Conservation (phyloP, 768 basidiomycete genomes). For the Lyophyllum decastes region DNA sequence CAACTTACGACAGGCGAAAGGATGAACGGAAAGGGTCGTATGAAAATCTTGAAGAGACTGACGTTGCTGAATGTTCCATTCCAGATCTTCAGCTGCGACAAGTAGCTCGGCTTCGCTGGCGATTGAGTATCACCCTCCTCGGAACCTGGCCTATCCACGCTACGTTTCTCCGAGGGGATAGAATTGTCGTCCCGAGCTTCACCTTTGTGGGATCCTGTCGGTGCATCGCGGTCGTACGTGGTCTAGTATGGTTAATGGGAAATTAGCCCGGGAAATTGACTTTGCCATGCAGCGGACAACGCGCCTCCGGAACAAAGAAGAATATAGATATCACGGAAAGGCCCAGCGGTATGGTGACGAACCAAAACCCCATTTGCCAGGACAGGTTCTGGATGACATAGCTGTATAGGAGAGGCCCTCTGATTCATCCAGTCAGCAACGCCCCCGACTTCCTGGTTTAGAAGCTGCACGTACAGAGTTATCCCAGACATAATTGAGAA, state of each 20-base stretch:
- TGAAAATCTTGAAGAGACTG: constrained; percentile 35
- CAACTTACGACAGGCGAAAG: constrained; percentile 40
- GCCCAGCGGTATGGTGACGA: constrained; percentile 44
- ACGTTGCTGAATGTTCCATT: constrained; percentile 36
- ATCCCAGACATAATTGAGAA: constrained; percentile 46
- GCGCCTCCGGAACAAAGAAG: constrained; percentile 45
- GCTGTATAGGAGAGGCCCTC: constrained; percentile 45
- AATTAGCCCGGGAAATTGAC: not conserved
- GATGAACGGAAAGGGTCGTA: constrained; percentile 44
- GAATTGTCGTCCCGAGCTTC: constrained; percentile 11
- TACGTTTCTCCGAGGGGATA: constrained; percentile 12
- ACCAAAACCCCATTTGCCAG: constrained; percentile 50
- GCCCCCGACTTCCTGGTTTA: not conserved
- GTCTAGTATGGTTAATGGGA: constrained; percentile 25
- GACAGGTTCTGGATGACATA: constrained; percentile 45
- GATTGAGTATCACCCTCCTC: constrained; percentile 8
- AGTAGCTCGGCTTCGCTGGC: constrained; percentile 24
- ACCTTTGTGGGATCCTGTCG: constrained; percentile 20
- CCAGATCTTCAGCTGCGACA: constrained; percentile 36
- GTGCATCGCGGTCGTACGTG: constrained; percentile 26
- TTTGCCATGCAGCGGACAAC: not conserved
- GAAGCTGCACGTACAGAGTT: constrained; percentile 31
- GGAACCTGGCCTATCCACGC: constrained; percentile 9
- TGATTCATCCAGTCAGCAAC: constrained; percentile 3
- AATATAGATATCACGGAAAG: constrained; percentile 37